Evolutionary conservation across 257 asterid genomes (phyloP), one percentile per base, ranked within the genome.

Genomic region (Linaria vulgaris): DNA sequence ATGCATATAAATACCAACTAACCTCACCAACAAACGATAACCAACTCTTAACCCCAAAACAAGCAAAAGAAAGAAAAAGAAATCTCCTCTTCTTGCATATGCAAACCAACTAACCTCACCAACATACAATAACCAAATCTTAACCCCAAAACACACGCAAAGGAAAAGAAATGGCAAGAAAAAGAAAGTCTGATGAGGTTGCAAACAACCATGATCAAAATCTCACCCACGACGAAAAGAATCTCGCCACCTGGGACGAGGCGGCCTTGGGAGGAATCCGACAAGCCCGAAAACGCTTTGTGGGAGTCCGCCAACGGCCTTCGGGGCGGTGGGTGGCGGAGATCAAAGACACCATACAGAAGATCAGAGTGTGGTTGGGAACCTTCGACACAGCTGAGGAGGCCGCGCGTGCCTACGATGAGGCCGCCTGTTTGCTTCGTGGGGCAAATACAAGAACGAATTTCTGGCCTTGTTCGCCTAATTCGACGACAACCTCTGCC

Each of bases 311-410:
- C 23, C 91, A 87, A 62, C 72, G 91, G 72, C 95, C 89, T 0
- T 87, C 95, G 0, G 95, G 95, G 47, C 82, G 89, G 41, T 87
- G 95, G 95, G 95, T 87, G 67, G 91, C 95, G 3, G 91, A 87
- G 80, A 87, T 87, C 12, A 87, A 87, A 57, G 91, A 87, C 63
- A 87, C 95, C 17, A 87, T 80, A 45, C 95, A 87, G 39, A 84
- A 87, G 70, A 87, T 84, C 41, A 74, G 95, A 61, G 89, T 87
- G 75, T 87, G 91, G 95, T 34, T 87, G 8, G 95, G 91, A 15
- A 84, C 95, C 1, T 86, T 86, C 10, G 95, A 86, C 81, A 86
- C 95, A 3, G 91, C 95, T 6, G 95, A 86, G 64, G 95, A 83
- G 68, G 95, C 95, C 0, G 95, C 95, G 20, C 73, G 88, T 68